phyloP scores from a whole-genome alignment of 2,329 filamentous ascomycete species.

The Talaromyces marneffei region DNA sequence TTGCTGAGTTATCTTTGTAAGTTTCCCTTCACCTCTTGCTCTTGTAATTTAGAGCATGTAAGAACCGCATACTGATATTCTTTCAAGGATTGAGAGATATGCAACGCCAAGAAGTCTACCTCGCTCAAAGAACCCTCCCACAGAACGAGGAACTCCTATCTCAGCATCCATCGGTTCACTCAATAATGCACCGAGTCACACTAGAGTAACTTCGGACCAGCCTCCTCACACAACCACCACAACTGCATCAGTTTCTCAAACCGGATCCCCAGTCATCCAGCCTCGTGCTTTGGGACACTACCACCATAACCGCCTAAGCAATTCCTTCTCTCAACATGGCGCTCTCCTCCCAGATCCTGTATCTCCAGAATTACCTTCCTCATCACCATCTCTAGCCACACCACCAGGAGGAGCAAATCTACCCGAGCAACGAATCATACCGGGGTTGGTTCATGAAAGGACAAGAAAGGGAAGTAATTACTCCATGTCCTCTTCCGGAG shows the following conservation, averaged over 20 bases:
- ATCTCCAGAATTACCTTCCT: not conserved
- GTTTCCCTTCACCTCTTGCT: constrained; percentile 15
- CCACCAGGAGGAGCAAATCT: constrained; percentile 17
- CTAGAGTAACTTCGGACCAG: not conserved
- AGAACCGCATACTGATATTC: constrained; percentile 1
- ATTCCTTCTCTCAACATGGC: not conserved
- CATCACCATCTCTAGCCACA: not conserved
- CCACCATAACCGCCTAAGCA: not conserved
- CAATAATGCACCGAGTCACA: not conserved
- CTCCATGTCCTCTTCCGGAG: constrained; percentile 3
- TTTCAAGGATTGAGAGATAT: constrained; percentile 26
- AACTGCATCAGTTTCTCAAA: constrained; percentile 4
- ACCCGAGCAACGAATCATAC: constrained; percentile 38
- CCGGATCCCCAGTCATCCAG: not conserved
- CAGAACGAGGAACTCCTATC: not conserved
- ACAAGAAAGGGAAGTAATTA: constrained; percentile 24
- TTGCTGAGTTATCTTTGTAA: constrained; percentile 80
- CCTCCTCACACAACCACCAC: not conserved
- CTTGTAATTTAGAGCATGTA: too few relatives aligned
- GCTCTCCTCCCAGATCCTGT: not conserved
- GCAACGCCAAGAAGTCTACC: constrained; percentile 12
- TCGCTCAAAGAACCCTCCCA: not conserved
- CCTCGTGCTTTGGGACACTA: not conserved
- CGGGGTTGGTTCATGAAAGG: constrained; percentile 38
- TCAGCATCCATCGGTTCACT: constrained; percentile 3